Evolutionary conservation across 257 asterid genomes (phyloP).

Genomic region (Coffea canephora): DNA sequence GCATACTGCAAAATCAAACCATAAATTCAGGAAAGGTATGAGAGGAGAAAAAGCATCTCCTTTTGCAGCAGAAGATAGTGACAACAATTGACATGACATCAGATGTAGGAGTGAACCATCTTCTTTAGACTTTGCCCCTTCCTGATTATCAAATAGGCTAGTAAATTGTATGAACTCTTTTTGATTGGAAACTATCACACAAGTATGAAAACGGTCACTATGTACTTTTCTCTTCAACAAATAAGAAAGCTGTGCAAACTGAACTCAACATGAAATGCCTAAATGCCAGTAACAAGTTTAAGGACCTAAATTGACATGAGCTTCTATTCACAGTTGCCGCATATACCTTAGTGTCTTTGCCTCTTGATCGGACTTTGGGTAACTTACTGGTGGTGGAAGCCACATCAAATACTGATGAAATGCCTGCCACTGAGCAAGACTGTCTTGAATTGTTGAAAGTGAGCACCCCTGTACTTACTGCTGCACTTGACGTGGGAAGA

Average conservation of each 20-base stretch:
- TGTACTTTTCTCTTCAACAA: neutral
- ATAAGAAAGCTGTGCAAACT: neutral
- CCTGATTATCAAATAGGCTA: neutral
- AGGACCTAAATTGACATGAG: neutral
- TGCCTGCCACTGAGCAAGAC: constrained; percentile 17
- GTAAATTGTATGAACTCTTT: neutral
- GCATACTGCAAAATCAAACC: neutral
- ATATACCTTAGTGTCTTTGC: constrained; percentile 37
- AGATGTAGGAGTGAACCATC: neutral
- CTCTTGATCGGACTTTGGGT: constrained; percentile 32
- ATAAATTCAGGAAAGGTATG: neutral
- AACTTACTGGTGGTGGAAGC: constrained; percentile 21
- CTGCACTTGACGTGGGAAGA: constrained; percentile 11
- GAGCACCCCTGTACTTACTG: constrained; percentile 12
- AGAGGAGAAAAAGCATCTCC: neutral
- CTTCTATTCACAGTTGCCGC: neutral
- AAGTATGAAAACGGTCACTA: neutral
- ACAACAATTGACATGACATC: neutral
- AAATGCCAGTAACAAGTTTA: neutral
- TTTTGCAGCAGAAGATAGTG: neutral
- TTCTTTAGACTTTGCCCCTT: neutral
- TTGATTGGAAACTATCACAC: neutral
- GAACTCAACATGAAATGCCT: neutral
- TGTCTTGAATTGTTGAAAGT: constrained; percentile 10
- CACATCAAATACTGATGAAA: constrained; percentile 23